Evolutionary conservation across 2,329 filamentous ascomycete species (phyloP).

Genomic region (Fusarium fracticaudum): DNA sequence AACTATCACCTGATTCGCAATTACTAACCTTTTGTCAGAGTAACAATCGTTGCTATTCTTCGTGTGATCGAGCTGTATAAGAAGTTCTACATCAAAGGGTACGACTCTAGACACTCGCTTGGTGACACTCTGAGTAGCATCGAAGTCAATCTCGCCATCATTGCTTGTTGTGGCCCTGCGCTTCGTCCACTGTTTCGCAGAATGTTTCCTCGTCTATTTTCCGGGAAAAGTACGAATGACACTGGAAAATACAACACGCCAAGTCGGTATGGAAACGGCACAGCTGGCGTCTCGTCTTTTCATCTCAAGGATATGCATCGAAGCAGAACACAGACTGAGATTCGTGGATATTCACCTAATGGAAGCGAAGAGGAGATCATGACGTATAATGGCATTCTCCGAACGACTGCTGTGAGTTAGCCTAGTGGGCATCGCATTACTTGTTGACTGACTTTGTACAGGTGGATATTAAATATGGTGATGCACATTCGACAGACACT

Average conservation of each 20-base stretch:
- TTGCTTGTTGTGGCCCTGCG: slow-evolving; percentile 48
- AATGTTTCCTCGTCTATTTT: slow-evolving; percentile 39
- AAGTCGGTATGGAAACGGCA: slow-evolving; percentile 8
- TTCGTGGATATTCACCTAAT: slow-evolving; percentile 34
- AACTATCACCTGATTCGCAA: fast-evolving
- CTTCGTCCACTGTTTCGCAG: slow-evolving; percentile 30
- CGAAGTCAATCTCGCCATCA: slow-evolving; percentile 51
- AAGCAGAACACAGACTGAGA: slow-evolving; percentile 27
- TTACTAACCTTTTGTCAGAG: slow-evolving; percentile 24
- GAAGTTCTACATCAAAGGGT: slow-evolving; percentile 30
- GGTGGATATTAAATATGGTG: background rate
- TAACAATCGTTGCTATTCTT: slow-evolving; percentile 46
- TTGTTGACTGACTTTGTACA: background rate
- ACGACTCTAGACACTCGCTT: slow-evolving; percentile 41
- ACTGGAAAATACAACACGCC: slow-evolving; percentile 10
- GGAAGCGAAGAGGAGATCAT: slow-evolving; percentile 40
- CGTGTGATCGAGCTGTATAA: slow-evolving; percentile 44
- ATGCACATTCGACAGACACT: background rate
- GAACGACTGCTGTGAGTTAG: slow-evolving; percentile 27
- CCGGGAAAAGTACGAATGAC: background rate
- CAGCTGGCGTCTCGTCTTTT: background rate
- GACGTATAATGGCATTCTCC: slow-evolving; percentile 38
- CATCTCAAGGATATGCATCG: slow-evolving; percentile 31
- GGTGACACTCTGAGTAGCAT: slow-evolving; percentile 46
- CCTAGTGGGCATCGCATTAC: fast-evolving